Evolutionary conservation across 2,329 filamentous ascomycete species (phyloP).

Genomic region (Escovopsis sp.): DNA sequence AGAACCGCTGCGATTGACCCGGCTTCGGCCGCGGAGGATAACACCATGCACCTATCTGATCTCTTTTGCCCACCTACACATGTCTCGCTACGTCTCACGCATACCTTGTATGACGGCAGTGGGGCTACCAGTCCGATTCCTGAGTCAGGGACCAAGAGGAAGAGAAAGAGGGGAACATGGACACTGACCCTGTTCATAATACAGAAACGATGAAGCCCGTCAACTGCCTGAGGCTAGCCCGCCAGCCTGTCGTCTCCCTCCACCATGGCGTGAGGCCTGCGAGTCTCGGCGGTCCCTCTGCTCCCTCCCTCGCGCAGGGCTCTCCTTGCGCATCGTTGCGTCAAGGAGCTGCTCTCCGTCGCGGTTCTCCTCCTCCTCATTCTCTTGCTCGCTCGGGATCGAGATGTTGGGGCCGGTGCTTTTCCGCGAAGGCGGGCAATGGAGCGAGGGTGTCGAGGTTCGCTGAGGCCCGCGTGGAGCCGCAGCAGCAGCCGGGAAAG

Average conservation of each 20-base stretch:
- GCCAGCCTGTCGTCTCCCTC: constrained; percentile 12
- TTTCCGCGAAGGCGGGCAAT: constrained; percentile 9
- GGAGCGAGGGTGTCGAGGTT: constrained; percentile 6
- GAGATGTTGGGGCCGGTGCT: constrained; percentile 2
- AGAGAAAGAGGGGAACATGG: not conserved
- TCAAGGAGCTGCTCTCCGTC: too few relatives aligned
- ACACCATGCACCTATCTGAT: constrained; percentile 26
- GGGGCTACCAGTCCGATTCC: too few relatives aligned
- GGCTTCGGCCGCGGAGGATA: constrained; percentile 28
- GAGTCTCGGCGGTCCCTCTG: not conserved
- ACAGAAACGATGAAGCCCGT: constrained; percentile 22
- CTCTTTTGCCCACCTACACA: constrained; percentile 2
- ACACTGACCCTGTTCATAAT: constrained; percentile 22
- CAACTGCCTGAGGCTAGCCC: constrained; percentile 21
- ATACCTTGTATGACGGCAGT: too few relatives aligned
- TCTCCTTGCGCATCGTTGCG: not conserved
- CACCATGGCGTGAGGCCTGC: constrained; percentile 1
- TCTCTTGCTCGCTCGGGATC: not conserved
- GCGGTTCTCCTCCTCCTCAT: too few relatives aligned
- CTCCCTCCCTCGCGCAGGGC: constrained; percentile 1
- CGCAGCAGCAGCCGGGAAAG: too few relatives aligned
- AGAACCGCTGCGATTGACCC: constrained; percentile 37
- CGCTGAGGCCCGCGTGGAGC: constrained; percentile 8
- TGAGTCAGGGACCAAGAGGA: too few relatives aligned
- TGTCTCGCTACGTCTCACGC: not conserved